Percentiles rank a stretch among this genome's conserved stretches.
Evolutionary conservation across 495 filamentous ascomycete genomes (phyloP).

Genomic region (Evernia prunastri): DNA sequence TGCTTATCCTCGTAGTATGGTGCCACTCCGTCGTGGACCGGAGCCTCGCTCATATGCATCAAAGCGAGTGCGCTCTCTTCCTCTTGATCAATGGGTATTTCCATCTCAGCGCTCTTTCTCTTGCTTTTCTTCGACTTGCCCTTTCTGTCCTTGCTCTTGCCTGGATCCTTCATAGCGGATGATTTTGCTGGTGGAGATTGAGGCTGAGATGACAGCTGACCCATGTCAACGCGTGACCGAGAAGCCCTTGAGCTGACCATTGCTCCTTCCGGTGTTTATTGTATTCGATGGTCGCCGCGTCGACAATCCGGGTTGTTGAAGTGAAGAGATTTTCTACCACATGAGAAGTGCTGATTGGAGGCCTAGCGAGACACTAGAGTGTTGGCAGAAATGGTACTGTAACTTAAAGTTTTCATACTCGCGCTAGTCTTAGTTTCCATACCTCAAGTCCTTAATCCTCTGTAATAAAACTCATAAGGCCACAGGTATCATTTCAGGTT

Average conservation of each 20-base stretch:
- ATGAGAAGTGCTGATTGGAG: not conserved
- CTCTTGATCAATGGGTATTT: conserved; percentile 11
- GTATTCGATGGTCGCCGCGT: not conserved
- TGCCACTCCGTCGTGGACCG: not conserved
- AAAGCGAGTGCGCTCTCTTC: conserved; percentile 21
- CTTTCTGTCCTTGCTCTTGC: conserved; percentile 10
- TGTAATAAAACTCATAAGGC: too few relatives aligned
- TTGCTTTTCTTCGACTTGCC: conserved; percentile 19
- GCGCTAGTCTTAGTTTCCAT: too few relatives aligned
- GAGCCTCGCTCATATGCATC: conserved; percentile 17
- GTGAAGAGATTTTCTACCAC: conserved; percentile 10
- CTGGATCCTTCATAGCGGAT: not conserved
- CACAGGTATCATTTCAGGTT: too few relatives aligned
- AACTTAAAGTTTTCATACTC: too few relatives aligned
- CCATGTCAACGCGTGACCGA: conserved; percentile 16
- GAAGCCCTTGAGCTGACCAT: conserved; percentile 11
- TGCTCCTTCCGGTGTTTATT: not conserved
- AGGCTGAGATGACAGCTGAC: conserved; percentile 22
- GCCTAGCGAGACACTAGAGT: not conserved
- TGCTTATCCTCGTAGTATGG: conserved; percentile 9
- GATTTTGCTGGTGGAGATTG: conserved; percentile 1
- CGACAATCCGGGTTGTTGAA: conserved; percentile 15
- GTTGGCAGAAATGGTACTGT: conserved; percentile 4
- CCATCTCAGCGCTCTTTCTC: conserved; percentile 6
- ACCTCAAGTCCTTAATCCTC: too few relatives aligned